Evolutionary conservation across 805 yeast genomes (phyloP).

Genomic region (Cyberlindnera lachancei): DNA sequence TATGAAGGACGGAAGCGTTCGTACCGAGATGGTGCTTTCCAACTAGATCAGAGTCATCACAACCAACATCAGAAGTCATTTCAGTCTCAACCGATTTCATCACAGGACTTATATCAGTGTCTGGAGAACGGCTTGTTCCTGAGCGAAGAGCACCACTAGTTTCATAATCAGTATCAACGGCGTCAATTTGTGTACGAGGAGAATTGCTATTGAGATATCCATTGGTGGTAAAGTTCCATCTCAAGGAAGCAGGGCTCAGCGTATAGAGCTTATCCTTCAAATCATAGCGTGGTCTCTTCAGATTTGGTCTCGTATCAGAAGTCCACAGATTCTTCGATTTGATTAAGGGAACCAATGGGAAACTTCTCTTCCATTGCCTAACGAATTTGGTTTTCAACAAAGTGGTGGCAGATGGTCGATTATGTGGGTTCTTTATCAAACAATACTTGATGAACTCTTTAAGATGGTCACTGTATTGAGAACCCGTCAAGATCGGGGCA

Average conservation of each 20-base stretch:
- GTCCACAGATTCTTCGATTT: constrained; percentile 32
- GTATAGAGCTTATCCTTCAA: constrained; percentile 25
- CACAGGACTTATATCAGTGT: constrained; percentile 13
- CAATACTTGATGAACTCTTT: constrained; percentile 58
- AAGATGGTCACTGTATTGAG: constrained; percentile 33
- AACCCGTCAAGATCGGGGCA: constrained; percentile 52
- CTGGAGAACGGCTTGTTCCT: constrained; percentile 4
- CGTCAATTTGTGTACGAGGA: constrained; percentile 1
- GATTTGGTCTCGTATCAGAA: constrained; percentile 22
- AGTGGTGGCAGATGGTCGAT: constrained; percentile 54
- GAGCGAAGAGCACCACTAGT: neutral
- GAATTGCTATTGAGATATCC: neutral
- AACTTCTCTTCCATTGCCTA: constrained; percentile 26
- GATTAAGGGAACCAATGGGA: constrained; percentile 29
- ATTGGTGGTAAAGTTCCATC: constrained; percentile 18
- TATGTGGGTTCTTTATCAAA: constrained; percentile 54
- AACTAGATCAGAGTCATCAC: neutral
- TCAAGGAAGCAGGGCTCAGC: constrained; percentile 17
- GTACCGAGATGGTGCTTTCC: neutral
- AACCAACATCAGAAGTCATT: constrained; percentile 13
- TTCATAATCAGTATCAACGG: constrained; percentile 1
- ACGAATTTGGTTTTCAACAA: constrained; percentile 52
- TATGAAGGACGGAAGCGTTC: neutral
- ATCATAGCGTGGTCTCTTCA: constrained; percentile 32
- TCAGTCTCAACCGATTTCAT: constrained; percentile 15